Base-by-base conservation (phyloP, 2,329 filamentous ascomycete species). In the Dactylella cylindrospora region DNA sequence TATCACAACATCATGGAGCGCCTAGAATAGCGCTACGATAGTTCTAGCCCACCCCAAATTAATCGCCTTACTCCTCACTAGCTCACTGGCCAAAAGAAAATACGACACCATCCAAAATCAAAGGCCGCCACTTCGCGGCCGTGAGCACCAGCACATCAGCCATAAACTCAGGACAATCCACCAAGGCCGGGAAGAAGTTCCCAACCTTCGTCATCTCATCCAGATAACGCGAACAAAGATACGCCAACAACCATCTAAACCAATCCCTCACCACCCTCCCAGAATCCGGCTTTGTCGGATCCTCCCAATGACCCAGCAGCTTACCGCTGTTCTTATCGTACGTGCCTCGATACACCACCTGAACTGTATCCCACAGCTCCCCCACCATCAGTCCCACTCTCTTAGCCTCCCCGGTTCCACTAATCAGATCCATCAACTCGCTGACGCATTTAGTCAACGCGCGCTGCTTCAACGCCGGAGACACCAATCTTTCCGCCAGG, bases 61-160 rank as follows among this genome's bases (percentile, higher is more conserved):
- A n/a, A n/a, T n/a, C n/a, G n/a, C n/a, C n/a, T n/a, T n/a, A n/a
- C n/a, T n/a, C n/a, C n/a, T n/a, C n/a, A n/a, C n/a, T n/a, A n/a
- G n/a, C n/a, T n/a, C n/a, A n/a, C n/a, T n/a, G n/a, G n/a, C n/a
- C n/a, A n/a, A n/a, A n/a, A n/a, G n/a, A n/a, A n/a, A n/a, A n/a
- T n/a, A n/a, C n/a, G n/a, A n/a, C n/a, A n/a, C n/a, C n/a, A n/a
- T n/a, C n/a, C n/a, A n/a, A n/a, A n/a, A n/a, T n/a, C n/a, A n/a
- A n/a, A n/a, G n/a, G n/a, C n/a, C n/a, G n/a, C n/a, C n/a, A n/a
- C n/a, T n/a, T n/a, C n/a, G 12, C 4, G 4, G 17, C 35, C 8
- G 55, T 39, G 10, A 61, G 53, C 3, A 61, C 47, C 7, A 61
- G n/a, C 35, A 50, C 13, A 26, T 50, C 45, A 8, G 45, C 35